phyloP scores from a whole-genome alignment of 768 basidiomycete genomes.

The Lactarius vividus region DNA sequence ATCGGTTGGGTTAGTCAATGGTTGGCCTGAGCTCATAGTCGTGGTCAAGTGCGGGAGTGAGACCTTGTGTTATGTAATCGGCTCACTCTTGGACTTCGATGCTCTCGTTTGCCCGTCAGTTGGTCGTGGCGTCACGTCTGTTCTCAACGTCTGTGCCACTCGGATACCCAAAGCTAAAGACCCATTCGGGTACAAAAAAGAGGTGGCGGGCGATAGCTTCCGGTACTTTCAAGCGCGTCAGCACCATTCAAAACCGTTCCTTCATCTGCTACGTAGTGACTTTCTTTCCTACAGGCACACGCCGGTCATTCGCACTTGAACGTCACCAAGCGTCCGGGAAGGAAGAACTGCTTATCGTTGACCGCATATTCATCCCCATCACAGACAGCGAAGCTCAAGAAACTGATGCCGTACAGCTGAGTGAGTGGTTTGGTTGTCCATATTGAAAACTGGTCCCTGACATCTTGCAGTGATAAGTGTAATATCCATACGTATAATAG shows the following conservation, averaged over 20 bases:
- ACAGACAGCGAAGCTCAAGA: slow-evolving; percentile 68
- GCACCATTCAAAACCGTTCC: slow-evolving; percentile 29
- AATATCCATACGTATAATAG: neutral
- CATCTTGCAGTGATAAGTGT: neutral
- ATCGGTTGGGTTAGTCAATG: slow-evolving; percentile 49
- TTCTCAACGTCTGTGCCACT: slow-evolving; percentile 60
- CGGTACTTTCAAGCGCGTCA: slow-evolving; percentile 68
- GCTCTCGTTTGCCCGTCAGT: slow-evolving; percentile 31
- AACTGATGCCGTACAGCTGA: slow-evolving; percentile 68
- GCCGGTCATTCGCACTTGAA: slow-evolving; percentile 76
- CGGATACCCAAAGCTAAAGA: slow-evolving; percentile 74
- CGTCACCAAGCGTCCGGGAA: slow-evolving; percentile 57
- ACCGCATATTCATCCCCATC: slow-evolving; percentile 63
- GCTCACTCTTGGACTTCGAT: slow-evolving; percentile 18
- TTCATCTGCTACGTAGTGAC: neutral
- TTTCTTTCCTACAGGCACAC: slow-evolving; percentile 46
- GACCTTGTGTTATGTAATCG: slow-evolving; percentile 17
- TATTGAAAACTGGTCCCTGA: neutral
- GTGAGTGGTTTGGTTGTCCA: slow-evolving; percentile 13
- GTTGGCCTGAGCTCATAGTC: slow-evolving; percentile 29
- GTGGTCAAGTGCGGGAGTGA: neutral
- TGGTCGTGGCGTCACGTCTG: slow-evolving; percentile 30
- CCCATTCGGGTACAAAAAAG: slow-evolving; percentile 80
- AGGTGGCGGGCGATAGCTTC: slow-evolving; percentile 71
- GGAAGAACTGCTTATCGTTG: slow-evolving; percentile 62